Conservation (phyloP, 768 basidiomycete species). For the Boletus sensibilis region DNA sequence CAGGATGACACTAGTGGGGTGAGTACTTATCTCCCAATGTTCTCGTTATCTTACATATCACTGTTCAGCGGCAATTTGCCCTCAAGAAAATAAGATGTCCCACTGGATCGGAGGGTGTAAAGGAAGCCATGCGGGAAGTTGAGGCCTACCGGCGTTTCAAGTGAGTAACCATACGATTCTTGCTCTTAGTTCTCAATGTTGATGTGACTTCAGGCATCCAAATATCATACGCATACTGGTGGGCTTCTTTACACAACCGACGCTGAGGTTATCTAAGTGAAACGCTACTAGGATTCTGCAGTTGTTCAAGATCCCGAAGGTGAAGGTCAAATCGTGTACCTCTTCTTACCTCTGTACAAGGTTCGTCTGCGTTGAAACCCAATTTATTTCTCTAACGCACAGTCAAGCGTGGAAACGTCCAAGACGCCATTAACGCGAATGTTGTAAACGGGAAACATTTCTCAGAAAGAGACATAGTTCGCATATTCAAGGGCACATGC, state of each 20-base stretch:
- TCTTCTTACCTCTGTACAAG: conserved; percentile 93
- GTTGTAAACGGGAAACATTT: conserved; percentile 80
- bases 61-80: conserved; percentile 78
- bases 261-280: neutral
- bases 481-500: conserved; percentile 92
- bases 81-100: conserved; percentile 97
- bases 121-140: conserved; percentile 85
- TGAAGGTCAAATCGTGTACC: conserved; percentile 92
- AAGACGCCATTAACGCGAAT: conserved; percentile 89
- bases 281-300: conserved; percentile 71
- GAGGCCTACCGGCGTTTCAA: conserved; percentile 95
- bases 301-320: conserved; percentile 92
- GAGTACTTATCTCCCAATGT: conserved; percentile 27
- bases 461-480: conserved; percentile 84
- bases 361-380: conserved; percentile 36
- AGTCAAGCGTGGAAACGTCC: conserved; percentile 84
- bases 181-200: neutral
- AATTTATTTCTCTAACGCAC: neutral
- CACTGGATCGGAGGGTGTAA: conserved; percentile 82
- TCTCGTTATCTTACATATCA: neutral
- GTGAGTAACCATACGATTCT: conserved; percentile 43
- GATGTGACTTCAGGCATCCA: conserved; percentile 60
- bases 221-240: conserved; percentile 96
- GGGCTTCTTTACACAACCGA: conserved; percentile 15
- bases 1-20: conserved; percentile 86